Conservation (phyloP, 768 basidiomycete genomes). For the Naganishia friedmannii region DNA sequence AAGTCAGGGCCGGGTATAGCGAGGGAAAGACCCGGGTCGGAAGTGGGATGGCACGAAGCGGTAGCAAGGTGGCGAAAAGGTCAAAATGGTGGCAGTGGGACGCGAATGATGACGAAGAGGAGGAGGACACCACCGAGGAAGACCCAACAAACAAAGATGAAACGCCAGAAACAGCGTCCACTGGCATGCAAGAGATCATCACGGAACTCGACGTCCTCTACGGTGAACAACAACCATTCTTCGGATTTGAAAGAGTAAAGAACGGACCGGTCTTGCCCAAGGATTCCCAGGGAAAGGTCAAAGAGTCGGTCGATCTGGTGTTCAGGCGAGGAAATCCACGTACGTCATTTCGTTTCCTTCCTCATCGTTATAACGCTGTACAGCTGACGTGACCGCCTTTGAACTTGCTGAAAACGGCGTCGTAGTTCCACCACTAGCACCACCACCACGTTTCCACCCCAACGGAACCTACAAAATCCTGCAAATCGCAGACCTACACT, state of each 20-base stretch:
- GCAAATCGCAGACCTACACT: conserved; percentile 91
- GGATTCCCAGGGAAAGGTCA: conserved; percentile 32
- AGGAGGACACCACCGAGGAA: conserved; percentile 4
- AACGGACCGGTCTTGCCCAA: conserved; percentile 42
- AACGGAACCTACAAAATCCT: conserved; percentile 84
- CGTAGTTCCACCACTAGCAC: conserved; percentile 68
- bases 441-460: conserved; percentile 74
- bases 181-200: conserved; percentile 60
- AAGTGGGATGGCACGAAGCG: background rate
- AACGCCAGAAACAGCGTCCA: background rate
- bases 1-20: conserved; percentile 56
- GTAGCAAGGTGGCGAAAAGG: background rate
- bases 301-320: conserved; percentile 48
- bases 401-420: too few species aligned
- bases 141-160: conserved; percentile 7
- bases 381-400: too few species aligned
- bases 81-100: conserved; percentile 15
- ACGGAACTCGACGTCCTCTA: conserved; percentile 90
- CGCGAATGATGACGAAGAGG: conserved; percentile 6
- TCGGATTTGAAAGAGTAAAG: conserved; percentile 73
- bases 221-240: conserved; percentile 80
- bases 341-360: conserved; percentile 29
- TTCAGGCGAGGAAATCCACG: conserved; percentile 43
- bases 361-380: too few species aligned
- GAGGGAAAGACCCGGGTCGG: background rate